Evolutionary conservation across 768 basidiomycete species (phyloP).

Genomic region (Termitomyces bulborhizus): DNA sequence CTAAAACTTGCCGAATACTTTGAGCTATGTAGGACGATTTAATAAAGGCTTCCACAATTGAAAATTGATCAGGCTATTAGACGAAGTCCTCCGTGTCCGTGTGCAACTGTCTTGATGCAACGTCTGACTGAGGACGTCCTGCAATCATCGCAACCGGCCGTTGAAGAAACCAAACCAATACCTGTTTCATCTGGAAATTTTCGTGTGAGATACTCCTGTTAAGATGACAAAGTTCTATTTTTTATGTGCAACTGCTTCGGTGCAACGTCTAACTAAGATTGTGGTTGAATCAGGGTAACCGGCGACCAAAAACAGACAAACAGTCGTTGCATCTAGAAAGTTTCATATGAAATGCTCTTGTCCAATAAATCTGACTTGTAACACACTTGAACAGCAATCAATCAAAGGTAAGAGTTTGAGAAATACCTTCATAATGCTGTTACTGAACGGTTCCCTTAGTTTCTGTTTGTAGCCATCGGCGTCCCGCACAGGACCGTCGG

Average conservation of each 20-base stretch:
- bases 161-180: neutral
- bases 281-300: no score
- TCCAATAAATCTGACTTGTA: neutral
- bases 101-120: no score
- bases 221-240: no score
- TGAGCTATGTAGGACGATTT: neutral
- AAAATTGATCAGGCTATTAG: neutral
- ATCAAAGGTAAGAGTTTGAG: neutral
- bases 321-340: neutral
- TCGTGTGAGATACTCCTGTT: neutral
- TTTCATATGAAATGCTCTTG: neutral
- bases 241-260: no score
- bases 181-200: neutral
- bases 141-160: neutral
- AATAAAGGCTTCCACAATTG: neutral
- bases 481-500: neutral
- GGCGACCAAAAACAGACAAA: no score
- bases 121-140: neutral
- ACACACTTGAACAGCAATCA: neutral
- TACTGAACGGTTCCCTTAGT: neutral
- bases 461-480: neutral
- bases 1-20: neutral
- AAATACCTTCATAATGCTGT: neutral
- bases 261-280: no score
- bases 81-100: neutral